A percentile compares a stretch with the other conserved stretches of the same genome.
Conservation (phyloP, 106 monocot genomes). For the Dactylorhiza incarnata region DNA sequence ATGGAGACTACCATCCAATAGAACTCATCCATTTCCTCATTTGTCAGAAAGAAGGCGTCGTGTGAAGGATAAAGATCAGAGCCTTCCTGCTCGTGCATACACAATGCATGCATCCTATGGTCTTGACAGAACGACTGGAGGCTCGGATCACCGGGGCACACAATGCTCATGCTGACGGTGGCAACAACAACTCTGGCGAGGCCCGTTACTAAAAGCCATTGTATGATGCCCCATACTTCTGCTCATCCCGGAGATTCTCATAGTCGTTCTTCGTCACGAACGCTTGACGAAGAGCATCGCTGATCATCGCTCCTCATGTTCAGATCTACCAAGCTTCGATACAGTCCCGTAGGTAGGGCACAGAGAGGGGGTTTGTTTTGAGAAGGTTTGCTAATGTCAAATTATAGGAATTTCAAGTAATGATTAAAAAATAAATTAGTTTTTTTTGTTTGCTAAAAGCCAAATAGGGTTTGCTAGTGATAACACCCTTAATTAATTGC, state of each 20-base stretch:
- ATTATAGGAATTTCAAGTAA: too few relatives aligned
- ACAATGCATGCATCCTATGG: conserved; percentile 39
- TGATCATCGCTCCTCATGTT: conserved; percentile 25
- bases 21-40: conserved; percentile 72
- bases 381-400: too few relatives aligned
- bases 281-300: conserved; percentile 83
- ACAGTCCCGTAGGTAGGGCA: too few relatives aligned
- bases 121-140: conserved; percentile 66
- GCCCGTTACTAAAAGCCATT: conserved; percentile 26
- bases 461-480: too few relatives aligned
- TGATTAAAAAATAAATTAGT: too few relatives aligned
- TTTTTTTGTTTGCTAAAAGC: too few relatives aligned
- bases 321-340: too few relatives aligned
- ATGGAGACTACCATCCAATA: conserved; percentile 92
- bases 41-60: conserved; percentile 76
- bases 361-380: too few relatives aligned
- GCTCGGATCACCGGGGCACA: conserved; percentile 48
- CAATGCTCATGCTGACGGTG: conserved; percentile 50
- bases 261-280: conserved; percentile 72
- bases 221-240: conserved; percentile 50
- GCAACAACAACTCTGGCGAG: conserved; percentile 42
- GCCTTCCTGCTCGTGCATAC: conserved; percentile 29
- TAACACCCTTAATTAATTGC: too few relatives aligned
- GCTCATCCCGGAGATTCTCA: conserved; percentile 57
- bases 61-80: conserved; percentile 37